A percentile compares a stretch with the other conserved stretches of the same genome.
These are phyloP conservation scores for Tulasnella sp. DNA, from an alignment of 768 basidiomycete genomes.

Conservation along the genomic window DNA sequence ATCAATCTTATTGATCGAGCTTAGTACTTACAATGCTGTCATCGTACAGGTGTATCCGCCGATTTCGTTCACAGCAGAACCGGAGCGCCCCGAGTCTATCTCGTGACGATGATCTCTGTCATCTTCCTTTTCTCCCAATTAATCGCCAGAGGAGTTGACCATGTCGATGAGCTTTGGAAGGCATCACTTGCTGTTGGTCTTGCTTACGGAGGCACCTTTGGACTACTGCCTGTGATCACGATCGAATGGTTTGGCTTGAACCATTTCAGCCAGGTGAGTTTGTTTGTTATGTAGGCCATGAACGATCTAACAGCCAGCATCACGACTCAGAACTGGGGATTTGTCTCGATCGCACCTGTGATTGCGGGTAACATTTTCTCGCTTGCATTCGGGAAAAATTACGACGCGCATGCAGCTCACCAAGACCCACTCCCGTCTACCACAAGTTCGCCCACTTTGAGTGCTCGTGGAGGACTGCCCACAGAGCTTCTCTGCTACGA, in stretches of 20 bases:
- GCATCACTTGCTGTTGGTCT: slow-evolving; percentile 29
- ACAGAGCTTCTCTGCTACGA: slow-evolving; percentile 14
- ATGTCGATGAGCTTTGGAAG: slow-evolving; percentile 56
- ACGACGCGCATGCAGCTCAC: slow-evolving; percentile 52
- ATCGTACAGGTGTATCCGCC: slow-evolving; percentile 45
- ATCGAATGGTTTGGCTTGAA: slow-evolving; percentile 86
- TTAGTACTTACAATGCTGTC: not conserved
- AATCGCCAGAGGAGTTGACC: slow-evolving; percentile 40
- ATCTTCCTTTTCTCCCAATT: slow-evolving; percentile 67
- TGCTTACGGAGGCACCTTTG: slow-evolving; percentile 28
- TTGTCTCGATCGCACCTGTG: slow-evolving; percentile 53
- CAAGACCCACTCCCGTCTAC: not conserved
- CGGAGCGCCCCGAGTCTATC: slow-evolving; percentile 53
- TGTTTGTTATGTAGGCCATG: not conserved
- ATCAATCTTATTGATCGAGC: not conserved
- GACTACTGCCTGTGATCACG: slow-evolving; percentile 34
- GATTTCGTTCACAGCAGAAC: slow-evolving; percentile 50
- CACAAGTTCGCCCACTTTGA: not conserved
- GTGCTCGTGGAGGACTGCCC: slow-evolving; percentile 2
- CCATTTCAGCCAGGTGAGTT: slow-evolving; percentile 30
- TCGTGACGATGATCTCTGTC: slow-evolving; percentile 51
- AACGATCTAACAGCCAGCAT: not conserved
- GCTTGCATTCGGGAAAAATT: slow-evolving; percentile 66
- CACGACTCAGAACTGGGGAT: slow-evolving; percentile 70
- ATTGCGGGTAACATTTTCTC: slow-evolving; percentile 76